Conservation (phyloP, 164 flowering plant genomes). For the Taxillus chinensis region DNA sequence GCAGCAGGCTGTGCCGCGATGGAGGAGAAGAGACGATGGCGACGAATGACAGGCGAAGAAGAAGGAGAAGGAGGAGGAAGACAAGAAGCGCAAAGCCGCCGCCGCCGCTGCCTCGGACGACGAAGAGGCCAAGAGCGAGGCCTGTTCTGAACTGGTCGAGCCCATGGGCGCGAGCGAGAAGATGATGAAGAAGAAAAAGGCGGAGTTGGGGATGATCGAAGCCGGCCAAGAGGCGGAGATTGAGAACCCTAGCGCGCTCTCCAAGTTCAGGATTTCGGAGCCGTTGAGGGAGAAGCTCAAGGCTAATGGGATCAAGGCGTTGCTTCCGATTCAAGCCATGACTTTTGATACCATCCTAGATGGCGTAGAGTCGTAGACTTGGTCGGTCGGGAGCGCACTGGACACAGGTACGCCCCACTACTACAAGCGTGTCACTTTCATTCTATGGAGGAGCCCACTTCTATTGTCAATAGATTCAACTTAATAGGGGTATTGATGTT, state of each 20-base stretch:
- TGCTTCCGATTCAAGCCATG: constrained; percentile 90
- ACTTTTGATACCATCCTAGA: constrained; percentile 59
- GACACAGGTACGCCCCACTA: constrained; percentile 24
- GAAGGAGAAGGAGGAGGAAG: too few species aligned
- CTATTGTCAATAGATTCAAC: too few species aligned
- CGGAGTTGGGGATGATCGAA: constrained; percentile 15
- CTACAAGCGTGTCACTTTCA: too few species aligned
- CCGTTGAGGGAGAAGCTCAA: constrained; percentile 46
- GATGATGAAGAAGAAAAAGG: constrained; percentile 25
- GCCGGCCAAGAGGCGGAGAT: constrained; percentile 18
- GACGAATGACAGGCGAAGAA: constrained; percentile 7
- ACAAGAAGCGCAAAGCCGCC: constrained; percentile 36
- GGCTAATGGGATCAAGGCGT: constrained; percentile 63
- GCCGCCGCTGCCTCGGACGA: constrained; percentile 16
- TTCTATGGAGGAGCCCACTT: too few species aligned
- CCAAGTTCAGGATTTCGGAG: constrained; percentile 58
- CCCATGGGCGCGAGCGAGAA: constrained; percentile 15
- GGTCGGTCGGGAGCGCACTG: constrained; percentile 90
- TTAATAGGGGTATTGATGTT: too few species aligned
- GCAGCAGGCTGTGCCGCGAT: constrained; percentile 11
- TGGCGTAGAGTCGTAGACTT: constrained; percentile 83
- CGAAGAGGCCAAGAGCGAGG: constrained; percentile 33
- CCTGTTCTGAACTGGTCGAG: constrained; percentile 41
- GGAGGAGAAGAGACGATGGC: constrained; percentile 14
- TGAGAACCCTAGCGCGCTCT: constrained; percentile 48